These are phyloP conservation scores for Candida sp. DNA, from an alignment of 1,139 yeast species.

Conservation along the genomic window DNA sequence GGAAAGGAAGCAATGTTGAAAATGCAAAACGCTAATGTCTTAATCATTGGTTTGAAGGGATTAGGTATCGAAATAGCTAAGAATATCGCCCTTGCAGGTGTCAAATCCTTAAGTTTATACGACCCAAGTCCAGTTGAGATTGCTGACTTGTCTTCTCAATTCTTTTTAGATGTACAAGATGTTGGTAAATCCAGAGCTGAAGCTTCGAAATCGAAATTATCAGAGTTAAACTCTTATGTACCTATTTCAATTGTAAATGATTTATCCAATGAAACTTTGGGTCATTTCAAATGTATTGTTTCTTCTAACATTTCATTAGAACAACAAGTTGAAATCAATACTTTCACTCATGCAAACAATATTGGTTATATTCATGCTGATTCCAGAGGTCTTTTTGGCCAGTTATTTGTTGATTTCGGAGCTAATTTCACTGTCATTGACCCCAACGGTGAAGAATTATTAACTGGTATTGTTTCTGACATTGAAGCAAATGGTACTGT, in stretches of 20 bases:
- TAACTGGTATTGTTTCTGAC: constrained; percentile 81
- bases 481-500: constrained; percentile 89
- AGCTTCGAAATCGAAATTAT: constrained; percentile 61
- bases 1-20: constrained; percentile 98
- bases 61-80: constrained; percentile 95
- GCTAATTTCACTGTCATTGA: constrained; percentile 75
- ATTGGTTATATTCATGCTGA: constrained; percentile 83
- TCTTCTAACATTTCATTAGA: constrained; percentile 75
- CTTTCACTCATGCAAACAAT: constrained; percentile 66
- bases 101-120: constrained; percentile 82
- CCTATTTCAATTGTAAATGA: constrained; percentile 72
- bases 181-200: constrained; percentile 77
- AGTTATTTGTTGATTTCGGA: constrained; percentile 89
- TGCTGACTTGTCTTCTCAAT: constrained; percentile 83
- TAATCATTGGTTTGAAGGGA: constrained; percentile 85
- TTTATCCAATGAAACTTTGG: constrained; percentile 45
- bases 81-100: constrained; percentile 96
- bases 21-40: constrained; percentile 90
- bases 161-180: constrained; percentile 69
- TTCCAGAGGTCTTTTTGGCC: constrained; percentile 85
- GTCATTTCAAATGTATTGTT: constrained; percentile 75
- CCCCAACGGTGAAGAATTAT: constrained; percentile 90
- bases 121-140: constrained; percentile 73
- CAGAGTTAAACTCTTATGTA: constrained; percentile 86
- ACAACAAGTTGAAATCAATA: constrained; percentile 73